Percentiles rank a stretch among this genome's conserved stretches.
Conservation (phyloP, 2,329 filamentous ascomycete species). For the Arthrobotrys musiformis region DNA sequence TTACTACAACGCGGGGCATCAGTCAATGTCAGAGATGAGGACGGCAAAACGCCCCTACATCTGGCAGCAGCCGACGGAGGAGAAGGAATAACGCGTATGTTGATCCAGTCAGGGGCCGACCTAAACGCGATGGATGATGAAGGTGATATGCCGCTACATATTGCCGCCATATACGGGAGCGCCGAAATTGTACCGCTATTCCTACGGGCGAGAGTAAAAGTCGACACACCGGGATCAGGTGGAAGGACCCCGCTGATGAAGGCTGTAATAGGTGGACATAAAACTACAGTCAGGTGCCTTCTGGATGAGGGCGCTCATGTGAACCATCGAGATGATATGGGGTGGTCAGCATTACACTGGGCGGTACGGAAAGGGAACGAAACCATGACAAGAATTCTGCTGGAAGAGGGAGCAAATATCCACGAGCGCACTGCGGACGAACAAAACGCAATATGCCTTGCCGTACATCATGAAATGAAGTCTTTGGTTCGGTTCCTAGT, state of each 20-base stretch:
- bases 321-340: slow-evolving; percentile 30
- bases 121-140: slow-evolving; percentile 58
- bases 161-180: slow-evolving; percentile 59
- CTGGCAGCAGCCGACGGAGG: slow-evolving; percentile 60
- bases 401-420: slow-evolving; percentile 55
- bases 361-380: slow-evolving; percentile 50
- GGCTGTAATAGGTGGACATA: slow-evolving; percentile 52
- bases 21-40: slow-evolving; percentile 59
- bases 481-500: slow-evolving; percentile 40
- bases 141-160: slow-evolving; percentile 59
- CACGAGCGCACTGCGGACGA: slow-evolving; percentile 43
- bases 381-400: slow-evolving; percentile 46
- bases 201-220: slow-evolving; percentile 57
- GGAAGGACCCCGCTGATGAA: slow-evolving; percentile 45
- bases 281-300: slow-evolving; percentile 33
- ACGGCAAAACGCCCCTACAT: slow-evolving; percentile 60
- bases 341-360: slow-evolving; percentile 48
- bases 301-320: slow-evolving; percentile 52
- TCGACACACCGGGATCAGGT: slow-evolving; percentile 31
- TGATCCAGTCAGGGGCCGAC: slow-evolving; percentile 58
- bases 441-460: slow-evolving; percentile 47
- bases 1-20: slow-evolving; percentile 60
- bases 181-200: slow-evolving; percentile 59
- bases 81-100: slow-evolving; percentile 57
- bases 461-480: slow-evolving; percentile 44